Evolutionary conservation across 371 early-diverging fungal genomes (phyloP).

Genomic region (Mortierella sp.): DNA sequence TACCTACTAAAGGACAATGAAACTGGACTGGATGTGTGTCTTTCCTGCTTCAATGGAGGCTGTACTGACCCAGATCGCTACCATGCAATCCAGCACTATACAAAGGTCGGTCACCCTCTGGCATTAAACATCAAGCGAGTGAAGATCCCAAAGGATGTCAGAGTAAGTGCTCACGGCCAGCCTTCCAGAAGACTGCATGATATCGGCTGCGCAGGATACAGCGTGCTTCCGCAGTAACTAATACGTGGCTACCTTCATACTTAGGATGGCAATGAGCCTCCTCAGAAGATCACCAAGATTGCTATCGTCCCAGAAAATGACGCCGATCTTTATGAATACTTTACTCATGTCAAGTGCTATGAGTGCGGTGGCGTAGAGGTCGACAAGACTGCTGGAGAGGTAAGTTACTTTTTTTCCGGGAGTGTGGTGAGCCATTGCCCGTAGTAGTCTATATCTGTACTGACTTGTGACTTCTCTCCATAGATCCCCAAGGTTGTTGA

Average conservation of each 20-base stretch:
- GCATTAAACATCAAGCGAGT: constrained; percentile 87
- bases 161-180: constrained; percentile 18
- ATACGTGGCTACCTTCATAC: neutral
- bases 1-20: constrained; percentile 64
- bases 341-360: constrained; percentile 76
- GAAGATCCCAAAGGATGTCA: constrained; percentile 59
- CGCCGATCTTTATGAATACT: constrained; percentile 77
- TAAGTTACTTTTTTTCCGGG: neutral
- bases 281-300: constrained; percentile 90
- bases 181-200: neutral
- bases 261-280: constrained; percentile 67
- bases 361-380: constrained; percentile 69
- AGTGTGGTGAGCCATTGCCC: neutral
- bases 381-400: constrained; percentile 51
- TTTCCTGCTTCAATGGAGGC: constrained; percentile 94
- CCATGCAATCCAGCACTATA: constrained; percentile 83
- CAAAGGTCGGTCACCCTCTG: constrained; percentile 80
- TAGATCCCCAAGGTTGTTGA: constrained; percentile 72
- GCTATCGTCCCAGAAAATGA: constrained; percentile 84
- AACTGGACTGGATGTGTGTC: constrained; percentile 91
- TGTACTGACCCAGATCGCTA: constrained; percentile 73
- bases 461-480: neutral
- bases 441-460: neutral
- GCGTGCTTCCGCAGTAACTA: neutral
- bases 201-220: neutral